phyloP scores from a whole-genome alignment of 148 eudicot genomes.

The Persicaria maculosa region DNA sequence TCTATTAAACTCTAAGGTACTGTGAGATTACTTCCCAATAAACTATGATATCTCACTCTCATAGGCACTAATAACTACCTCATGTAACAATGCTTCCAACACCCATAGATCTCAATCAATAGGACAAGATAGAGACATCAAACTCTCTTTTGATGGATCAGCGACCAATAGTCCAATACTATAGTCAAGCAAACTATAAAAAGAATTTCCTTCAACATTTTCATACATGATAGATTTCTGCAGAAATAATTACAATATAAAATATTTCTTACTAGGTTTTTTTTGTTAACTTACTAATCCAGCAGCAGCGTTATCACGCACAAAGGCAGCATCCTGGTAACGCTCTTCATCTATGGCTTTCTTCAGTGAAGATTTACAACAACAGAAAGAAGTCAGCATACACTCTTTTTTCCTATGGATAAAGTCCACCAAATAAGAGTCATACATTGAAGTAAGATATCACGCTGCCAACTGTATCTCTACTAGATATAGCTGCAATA shows the following conservation, averaged over 20 bases:
- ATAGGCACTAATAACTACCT: not conserved
- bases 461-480: slow-evolving; percentile 85
- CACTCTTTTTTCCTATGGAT: slow-evolving; percentile 7
- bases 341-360: slow-evolving; percentile 76
- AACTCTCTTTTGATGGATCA: not conserved
- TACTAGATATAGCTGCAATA: slow-evolving; percentile 81
- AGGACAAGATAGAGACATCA: not conserved
- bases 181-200: not conserved
- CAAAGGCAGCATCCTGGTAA: slow-evolving; percentile 77
- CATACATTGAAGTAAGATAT: slow-evolving; percentile 69
- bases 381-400: slow-evolving; percentile 14
- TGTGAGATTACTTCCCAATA: not conserved
- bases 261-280: not conserved
- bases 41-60: not conserved
- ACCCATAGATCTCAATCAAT: not conserved
- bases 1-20: not conserved
- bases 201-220: not conserved
- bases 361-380: slow-evolving; percentile 33
- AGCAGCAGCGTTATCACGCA: slow-evolving; percentile 81
- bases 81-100: not conserved
- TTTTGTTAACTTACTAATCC: slow-evolving; percentile 66
- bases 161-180: not conserved
- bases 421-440: slow-evolving; percentile 1
- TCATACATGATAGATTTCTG: not conserved
- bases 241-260: not conserved